These are phyloP conservation scores for Phytophthora litchii DNA, from an alignment of 352 stramenopile species.

Conservation along the genomic window DNA sequence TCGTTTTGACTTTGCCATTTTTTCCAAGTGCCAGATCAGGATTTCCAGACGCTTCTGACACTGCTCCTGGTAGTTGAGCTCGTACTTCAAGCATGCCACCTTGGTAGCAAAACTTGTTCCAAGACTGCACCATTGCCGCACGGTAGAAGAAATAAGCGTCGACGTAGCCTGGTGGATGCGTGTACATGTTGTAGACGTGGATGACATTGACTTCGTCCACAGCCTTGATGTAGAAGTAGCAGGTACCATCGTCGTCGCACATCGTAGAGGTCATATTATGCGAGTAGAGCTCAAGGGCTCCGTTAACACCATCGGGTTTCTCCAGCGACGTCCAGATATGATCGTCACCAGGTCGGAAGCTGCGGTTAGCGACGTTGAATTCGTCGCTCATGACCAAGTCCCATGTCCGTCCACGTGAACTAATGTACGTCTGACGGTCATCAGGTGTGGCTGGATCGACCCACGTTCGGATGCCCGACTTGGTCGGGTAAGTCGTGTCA, in stretches of 20 bases:
- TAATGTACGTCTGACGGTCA: conserved; percentile 32
- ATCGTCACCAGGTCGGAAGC: conserved; percentile 89
- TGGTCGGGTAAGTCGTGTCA: conserved; percentile 26
- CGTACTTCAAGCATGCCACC: conserved; percentile 91
- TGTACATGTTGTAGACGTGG: conserved; percentile 70
- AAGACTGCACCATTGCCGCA: conserved; percentile 88
- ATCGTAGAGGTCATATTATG: conserved; percentile 67
- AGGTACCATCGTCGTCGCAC: conserved; percentile 46
- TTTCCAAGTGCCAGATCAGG: conserved; percentile 45
- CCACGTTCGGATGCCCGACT: conserved; percentile 44
- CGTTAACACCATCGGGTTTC: conserved; percentile 72
- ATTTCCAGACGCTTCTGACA: conserved; percentile 42
- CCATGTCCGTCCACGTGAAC: conserved; percentile 59
- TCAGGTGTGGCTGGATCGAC: conserved; percentile 45
- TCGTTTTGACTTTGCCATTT: conserved; percentile 16
- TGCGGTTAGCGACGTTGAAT: conserved; percentile 58
- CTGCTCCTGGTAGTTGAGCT: conserved; percentile 85
- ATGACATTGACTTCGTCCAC: conserved; percentile 38
- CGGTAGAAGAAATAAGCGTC: conserved; percentile 48
- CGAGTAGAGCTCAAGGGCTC: conserved; percentile 92
- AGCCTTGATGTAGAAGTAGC: conserved; percentile 55
- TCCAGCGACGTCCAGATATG: conserved; percentile 88
- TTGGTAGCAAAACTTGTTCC: conserved; percentile 96
- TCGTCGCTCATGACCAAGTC: conserved; percentile 75
- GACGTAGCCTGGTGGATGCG: conserved; percentile 34